Conservation (phyloP, 179 eudicot species). For the Pouteria campechiana region DNA sequence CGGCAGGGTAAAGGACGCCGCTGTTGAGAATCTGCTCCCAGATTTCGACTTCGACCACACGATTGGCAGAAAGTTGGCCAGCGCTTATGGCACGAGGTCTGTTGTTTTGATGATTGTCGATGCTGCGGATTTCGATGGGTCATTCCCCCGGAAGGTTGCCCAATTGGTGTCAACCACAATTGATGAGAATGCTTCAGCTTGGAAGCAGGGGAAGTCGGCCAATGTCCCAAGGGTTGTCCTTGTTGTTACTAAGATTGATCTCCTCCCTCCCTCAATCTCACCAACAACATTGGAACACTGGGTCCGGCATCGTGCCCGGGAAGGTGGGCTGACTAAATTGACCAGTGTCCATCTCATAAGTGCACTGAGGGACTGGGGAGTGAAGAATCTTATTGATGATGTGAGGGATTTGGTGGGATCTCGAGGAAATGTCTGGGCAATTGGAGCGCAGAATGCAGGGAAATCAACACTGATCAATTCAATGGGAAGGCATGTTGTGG, state of each 20-base stretch:
- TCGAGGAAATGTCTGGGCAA: slow-evolving; percentile 90
- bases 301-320: slow-evolving; percentile 83
- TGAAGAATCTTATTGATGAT: slow-evolving; percentile 76
- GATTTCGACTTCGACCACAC: slow-evolving; percentile 95
- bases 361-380: slow-evolving; percentile 76
- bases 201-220: slow-evolving; percentile 93
- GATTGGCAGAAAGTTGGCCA: slow-evolving; percentile 70
- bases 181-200: slow-evolving; percentile 46
- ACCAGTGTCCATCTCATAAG: slow-evolving; percentile 89
- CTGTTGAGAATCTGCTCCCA: slow-evolving; percentile 68
- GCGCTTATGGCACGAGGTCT: slow-evolving; percentile 50
- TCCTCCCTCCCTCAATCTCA: slow-evolving; percentile 52
- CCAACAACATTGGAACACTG: slow-evolving; percentile 85
- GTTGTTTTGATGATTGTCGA: slow-evolving; percentile 84
- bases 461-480: slow-evolving; percentile 91
- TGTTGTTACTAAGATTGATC: slow-evolving; percentile 84
- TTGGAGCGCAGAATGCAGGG: slow-evolving; percentile 97
- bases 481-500: slow-evolving; percentile 55
- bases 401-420: slow-evolving; percentile 62
- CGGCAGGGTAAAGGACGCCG: slow-evolving; percentile 61
- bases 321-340: slow-evolving; percentile 64
- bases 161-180: slow-evolving; percentile 53
- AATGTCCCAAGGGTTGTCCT: slow-evolving; percentile 78
- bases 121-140: slow-evolving; percentile 83
- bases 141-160: slow-evolving; percentile 76